phyloP scores from a whole-genome alignment of 1,284 basidiomycete genomes.

The Tremellales sp. region DNA sequence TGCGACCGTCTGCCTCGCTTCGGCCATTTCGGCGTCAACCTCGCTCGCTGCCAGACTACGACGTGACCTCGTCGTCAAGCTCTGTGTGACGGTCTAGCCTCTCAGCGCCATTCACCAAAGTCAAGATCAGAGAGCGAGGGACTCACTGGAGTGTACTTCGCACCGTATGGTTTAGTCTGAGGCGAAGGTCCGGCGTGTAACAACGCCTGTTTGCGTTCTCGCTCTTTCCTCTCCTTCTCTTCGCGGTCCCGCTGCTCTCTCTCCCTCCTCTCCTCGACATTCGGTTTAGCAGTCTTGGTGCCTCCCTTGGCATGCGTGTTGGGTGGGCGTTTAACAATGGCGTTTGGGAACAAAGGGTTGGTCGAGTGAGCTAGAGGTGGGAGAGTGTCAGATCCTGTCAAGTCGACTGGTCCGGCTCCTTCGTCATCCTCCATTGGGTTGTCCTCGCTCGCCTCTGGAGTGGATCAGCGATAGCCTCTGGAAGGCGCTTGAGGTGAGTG shows the following conservation, averaged over 20 bases:
- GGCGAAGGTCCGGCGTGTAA: neutral
- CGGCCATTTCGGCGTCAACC: no score
- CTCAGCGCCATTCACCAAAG: no score
- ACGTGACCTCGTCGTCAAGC: no score
- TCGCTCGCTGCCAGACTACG: no score
- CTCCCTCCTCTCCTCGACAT: neutral
- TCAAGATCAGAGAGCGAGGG: no score
- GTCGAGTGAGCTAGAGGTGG: conserved; percentile 37
- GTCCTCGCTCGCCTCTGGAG: conserved; percentile 20
- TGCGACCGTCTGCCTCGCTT: no score
- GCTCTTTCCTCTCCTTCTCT: neutral
- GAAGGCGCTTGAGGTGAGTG: neutral
- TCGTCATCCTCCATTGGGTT: conserved; percentile 24
- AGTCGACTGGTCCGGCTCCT: conserved; percentile 2
- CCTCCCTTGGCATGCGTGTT: conserved; percentile 35
- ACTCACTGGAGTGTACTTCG: neutral
- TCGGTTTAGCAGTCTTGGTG: conserved; percentile 4
- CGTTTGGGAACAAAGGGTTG: conserved; percentile 43
- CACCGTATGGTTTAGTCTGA: neutral
- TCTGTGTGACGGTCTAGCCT: no score
- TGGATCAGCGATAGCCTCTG: neutral
- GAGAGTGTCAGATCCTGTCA: conserved; percentile 22
- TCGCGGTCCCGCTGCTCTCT: neutral
- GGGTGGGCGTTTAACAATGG: conserved; percentile 37
- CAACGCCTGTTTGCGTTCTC: neutral